Percentiles rank a stretch among this genome's conserved stretches.
Conservation (phyloP, 2,329 filamentous ascomycete species). For the Blastomyces parvus region DNA sequence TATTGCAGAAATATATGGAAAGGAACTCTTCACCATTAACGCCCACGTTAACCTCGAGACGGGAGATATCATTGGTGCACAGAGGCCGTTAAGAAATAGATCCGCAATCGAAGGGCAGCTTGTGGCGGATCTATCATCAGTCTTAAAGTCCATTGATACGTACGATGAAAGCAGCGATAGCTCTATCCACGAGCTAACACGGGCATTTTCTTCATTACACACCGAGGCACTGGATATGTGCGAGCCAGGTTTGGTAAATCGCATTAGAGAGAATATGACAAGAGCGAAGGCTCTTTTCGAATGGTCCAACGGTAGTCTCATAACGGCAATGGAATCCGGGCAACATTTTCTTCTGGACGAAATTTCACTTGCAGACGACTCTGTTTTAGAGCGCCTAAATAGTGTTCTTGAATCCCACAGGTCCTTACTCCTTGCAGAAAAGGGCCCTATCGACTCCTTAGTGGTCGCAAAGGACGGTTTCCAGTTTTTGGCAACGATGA, state of each 20-base stretch:
- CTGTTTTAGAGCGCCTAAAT: constrained; percentile 89
- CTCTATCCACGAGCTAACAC: constrained; percentile 48
- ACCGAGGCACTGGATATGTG: constrained; percentile 38
- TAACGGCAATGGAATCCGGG: constrained; percentile 84
- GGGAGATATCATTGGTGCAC: constrained; percentile 90
- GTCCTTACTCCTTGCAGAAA: constrained; percentile 83
- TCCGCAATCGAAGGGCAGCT: constrained; percentile 60
- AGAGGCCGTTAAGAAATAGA: constrained; percentile 81
- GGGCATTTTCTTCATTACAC: constrained; percentile 48
- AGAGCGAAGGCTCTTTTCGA: constrained; percentile 83
- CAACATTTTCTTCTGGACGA: constrained; percentile 92
- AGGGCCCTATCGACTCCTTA: constrained; percentile 74
- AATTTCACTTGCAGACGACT: constrained; percentile 95
- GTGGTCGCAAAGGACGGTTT: constrained; percentile 69
- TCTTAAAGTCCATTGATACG: constrained; percentile 31
- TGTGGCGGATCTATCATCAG: constrained; percentile 46
- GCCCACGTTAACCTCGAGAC: constrained; percentile 98
- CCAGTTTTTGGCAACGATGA: constrained; percentile 98
- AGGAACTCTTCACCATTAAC: constrained; percentile 79
- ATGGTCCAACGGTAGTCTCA: constrained; percentile 89
- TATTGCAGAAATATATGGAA: constrained; percentile 68
- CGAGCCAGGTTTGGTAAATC: constrained; percentile 39
- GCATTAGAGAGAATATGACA: constrained; percentile 40
- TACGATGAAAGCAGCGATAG: constrained; percentile 21
- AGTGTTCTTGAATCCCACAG: constrained; percentile 86